Conservation (phyloP, 176 grass and related monocot species). For the Hsuehochloa calcarea region DNA sequence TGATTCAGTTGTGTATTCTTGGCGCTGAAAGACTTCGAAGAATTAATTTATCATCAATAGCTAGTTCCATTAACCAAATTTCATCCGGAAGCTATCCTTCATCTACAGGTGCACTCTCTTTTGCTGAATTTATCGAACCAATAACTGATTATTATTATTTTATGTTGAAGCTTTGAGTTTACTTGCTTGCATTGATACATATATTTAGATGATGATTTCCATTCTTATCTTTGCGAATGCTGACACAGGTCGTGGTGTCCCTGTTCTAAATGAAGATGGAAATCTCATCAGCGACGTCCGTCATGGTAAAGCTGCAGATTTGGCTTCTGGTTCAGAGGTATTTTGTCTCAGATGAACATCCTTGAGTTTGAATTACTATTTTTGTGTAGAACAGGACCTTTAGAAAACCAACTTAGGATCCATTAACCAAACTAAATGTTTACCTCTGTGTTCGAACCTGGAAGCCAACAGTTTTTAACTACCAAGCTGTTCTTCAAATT, state of each 20-base stretch:
- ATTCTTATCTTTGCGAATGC: neutral
- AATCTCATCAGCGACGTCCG: constrained; percentile 59
- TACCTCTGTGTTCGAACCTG: neutral
- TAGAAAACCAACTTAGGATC: neutral
- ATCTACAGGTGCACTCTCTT: constrained; percentile 48
- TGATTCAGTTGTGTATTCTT: constrained; percentile 95
- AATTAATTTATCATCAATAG: constrained; percentile 90
- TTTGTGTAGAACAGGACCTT: neutral
- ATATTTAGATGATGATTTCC: constrained; percentile 16
- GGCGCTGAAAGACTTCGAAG: constrained; percentile 80
- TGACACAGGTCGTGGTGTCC: constrained; percentile 56
- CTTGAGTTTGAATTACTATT: neutral
- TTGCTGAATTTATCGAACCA: constrained; percentile 3
- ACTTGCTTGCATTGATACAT: constrained; percentile 1
- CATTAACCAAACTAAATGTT: neutral
- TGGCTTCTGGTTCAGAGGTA: constrained; percentile 62
- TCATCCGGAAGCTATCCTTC: constrained; percentile 52
- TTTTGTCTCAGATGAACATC: constrained; percentile 15
- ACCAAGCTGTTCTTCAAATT: neutral
- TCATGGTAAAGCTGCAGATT: constrained; percentile 55
- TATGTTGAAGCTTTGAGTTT: constrained; percentile 23
- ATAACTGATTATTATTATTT: neutral
- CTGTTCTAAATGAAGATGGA: constrained; percentile 88
- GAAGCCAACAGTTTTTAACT: neutral
- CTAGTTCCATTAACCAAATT: constrained; percentile 80